These are phyloP conservation scores for Carex kokanica DNA, from an alignment of 176 grass and related monocot species.

Conservation along the genomic window DNA sequence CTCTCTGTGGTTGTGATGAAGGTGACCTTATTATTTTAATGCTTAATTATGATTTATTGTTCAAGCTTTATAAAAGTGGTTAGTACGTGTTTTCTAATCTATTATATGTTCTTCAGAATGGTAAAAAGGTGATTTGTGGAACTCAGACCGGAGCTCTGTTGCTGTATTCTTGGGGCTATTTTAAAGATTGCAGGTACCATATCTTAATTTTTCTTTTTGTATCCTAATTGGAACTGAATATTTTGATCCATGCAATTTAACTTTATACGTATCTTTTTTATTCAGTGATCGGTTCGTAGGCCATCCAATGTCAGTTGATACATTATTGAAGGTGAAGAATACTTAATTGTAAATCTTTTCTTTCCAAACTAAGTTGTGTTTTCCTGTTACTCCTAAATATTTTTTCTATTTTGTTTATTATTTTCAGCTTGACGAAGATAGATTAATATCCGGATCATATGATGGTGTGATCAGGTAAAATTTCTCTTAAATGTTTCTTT, in stretches of 20 bases:
- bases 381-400: not conserved
- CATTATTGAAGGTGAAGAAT: constrained; percentile 67
- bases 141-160: constrained; percentile 77
- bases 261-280: constrained; percentile 24
- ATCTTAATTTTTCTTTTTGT: not conserved
- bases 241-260: not conserved
- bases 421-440: constrained; percentile 86
- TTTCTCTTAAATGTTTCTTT: not conserved
- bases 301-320: constrained; percentile 81
- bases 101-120: constrained; percentile 29
- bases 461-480: constrained; percentile 89
- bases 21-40: constrained; percentile 26
- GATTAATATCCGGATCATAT: constrained; percentile 73
- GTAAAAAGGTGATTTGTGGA: constrained; percentile 78
- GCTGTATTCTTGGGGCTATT: constrained; percentile 91
- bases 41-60: not conserved
- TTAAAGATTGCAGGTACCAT: constrained; percentile 90
- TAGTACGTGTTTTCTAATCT: constrained; percentile 10
- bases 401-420: constrained; percentile 4
- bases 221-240: not conserved
- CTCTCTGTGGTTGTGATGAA: constrained; percentile 88
- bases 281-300: constrained; percentile 90
- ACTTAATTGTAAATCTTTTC: not conserved
- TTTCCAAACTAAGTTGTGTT: not conserved
- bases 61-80: constrained; percentile 3